Evolutionary conservation across 139 green algal species (phyloP).

Genomic region (Tetratostichococcus sp.): DNA sequence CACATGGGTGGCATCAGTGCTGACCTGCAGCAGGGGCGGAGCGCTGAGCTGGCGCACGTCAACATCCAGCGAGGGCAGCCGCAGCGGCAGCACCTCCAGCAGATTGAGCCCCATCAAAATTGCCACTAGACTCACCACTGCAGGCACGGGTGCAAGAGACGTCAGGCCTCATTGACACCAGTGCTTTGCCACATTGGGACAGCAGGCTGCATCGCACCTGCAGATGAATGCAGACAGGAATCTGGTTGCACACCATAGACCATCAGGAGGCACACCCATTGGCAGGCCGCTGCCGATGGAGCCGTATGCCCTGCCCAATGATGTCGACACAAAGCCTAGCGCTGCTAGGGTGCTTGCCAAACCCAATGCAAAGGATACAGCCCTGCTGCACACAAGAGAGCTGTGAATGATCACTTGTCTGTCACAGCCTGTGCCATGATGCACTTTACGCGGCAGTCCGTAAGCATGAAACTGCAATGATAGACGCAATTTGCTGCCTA

Average conservation of each 20-base stretch:
- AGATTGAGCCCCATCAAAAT: constrained; percentile 94
- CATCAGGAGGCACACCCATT: constrained; percentile 19
- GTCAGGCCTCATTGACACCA: background rate
- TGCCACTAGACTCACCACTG: constrained; percentile 60
- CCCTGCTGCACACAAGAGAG: constrained; percentile 15
- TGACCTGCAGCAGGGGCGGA: constrained; percentile 25
- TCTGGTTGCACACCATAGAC: background rate
- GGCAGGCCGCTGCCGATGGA: constrained; percentile 40
- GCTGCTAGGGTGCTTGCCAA: constrained; percentile 83
- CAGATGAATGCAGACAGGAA: no score
- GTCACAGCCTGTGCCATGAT: background rate
- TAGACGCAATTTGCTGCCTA: no score
- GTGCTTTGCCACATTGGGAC: no score
- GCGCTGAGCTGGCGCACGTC: constrained; percentile 52
- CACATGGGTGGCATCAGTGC: background rate
- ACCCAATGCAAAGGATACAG: constrained; percentile 71
- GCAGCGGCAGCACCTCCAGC: constrained; percentile 76
- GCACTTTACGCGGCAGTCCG: no score
- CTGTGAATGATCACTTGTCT: background rate
- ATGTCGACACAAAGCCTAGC: constrained; percentile 69
- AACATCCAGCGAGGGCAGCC: constrained; percentile 75
- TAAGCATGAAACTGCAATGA: background rate
- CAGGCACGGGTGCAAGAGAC: constrained; percentile 4
- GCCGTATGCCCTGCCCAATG: constrained; percentile 80
- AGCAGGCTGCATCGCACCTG: no score